Evolutionary conservation across 805 yeast genomes (phyloP), one percentile per base, ranked within the genome.

Genomic region (Wickerhamomyces canadensis): DNA sequence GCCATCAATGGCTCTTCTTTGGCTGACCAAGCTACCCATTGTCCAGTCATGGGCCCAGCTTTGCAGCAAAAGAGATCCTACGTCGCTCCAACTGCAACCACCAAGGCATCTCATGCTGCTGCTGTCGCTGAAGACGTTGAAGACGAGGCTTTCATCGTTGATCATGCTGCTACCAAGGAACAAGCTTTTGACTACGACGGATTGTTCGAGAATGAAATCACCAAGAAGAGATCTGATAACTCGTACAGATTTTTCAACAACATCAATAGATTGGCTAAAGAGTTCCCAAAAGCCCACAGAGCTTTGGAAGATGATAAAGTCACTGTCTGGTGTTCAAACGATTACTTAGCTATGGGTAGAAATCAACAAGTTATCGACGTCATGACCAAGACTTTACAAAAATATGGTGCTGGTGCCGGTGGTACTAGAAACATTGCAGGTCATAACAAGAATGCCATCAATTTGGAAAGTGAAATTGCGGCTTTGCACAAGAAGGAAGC

Each of bases 401-500:
- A 76, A 66, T 93, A 93, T 60, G 99, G 99, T 53, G 84, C 96
- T 5, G 99, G 99, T 52, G 96, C 99, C 8, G 99, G 99, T 57
- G 99, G 99, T 51, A 93, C 99, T 34, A 76, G 99, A 57, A 93
- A 93, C 66, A 93, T 93, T 60, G 98, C 99, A 2, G 99, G 99
- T 44, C 98, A 93, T 62, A 93, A 93, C 62, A 62, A 67, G 41
- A 91, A 84, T 52, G 95, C 98, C n/a, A 78, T 93, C 55, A 72
- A 71, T 48, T 74, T 93, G 55, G 99, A 93, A 64, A 67, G 83
- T 17, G 89, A 86, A 53, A 57, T 87, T 34, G 98, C 98, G 16
- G 79, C 87, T 29, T 74, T 93, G 51, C 98, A 93, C 66, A 83
- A 85, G 60, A 94, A 89, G 60, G 96, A 86, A 52, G 96, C 91